Conservation (phyloP, 2,329 filamentous ascomycete species). For the Cladophialophora chaetospira region DNA sequence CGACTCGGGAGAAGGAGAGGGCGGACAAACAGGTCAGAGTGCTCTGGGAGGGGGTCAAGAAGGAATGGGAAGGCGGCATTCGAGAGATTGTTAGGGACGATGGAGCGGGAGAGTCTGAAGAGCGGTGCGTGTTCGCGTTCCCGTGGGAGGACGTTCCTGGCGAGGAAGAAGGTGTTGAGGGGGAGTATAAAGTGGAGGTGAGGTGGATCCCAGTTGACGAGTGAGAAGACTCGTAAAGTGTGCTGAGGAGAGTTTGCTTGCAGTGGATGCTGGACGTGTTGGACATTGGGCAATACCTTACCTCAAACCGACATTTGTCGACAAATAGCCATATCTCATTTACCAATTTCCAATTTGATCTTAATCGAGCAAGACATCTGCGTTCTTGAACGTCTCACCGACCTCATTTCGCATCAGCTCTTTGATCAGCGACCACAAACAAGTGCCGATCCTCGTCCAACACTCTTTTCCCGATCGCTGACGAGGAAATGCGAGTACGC, state of each 20-base stretch:
- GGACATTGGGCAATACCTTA: background rate
- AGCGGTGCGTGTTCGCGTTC: constrained; percentile 11
- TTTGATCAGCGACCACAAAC: background rate
- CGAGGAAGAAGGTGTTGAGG: background rate
- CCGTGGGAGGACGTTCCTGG: constrained; percentile 37
- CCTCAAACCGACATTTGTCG: background rate
- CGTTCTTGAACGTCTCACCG: background rate
- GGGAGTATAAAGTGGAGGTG: background rate
- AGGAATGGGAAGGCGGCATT: constrained; percentile 14
- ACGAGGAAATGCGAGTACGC: background rate
- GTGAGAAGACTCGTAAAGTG: too few relatives aligned
- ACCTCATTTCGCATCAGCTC: background rate
- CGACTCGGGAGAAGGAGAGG: background rate
- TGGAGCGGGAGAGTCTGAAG: constrained; percentile 14
- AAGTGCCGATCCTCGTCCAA: background rate
- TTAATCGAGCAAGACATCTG: background rate
- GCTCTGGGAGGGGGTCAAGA: constrained; percentile 9
- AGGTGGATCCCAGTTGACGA: background rate
- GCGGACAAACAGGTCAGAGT: constrained; percentile 2
- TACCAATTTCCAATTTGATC: background rate
- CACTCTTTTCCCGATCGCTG: background rate
- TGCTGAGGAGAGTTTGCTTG: too few relatives aligned
- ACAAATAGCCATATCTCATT: background rate
- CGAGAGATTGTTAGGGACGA: constrained; percentile 15
- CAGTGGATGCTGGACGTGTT: too few relatives aligned